Base-by-base conservation (phyloP, 2,329 filamentous ascomycete species). In the Curvularia lunata region DNA sequence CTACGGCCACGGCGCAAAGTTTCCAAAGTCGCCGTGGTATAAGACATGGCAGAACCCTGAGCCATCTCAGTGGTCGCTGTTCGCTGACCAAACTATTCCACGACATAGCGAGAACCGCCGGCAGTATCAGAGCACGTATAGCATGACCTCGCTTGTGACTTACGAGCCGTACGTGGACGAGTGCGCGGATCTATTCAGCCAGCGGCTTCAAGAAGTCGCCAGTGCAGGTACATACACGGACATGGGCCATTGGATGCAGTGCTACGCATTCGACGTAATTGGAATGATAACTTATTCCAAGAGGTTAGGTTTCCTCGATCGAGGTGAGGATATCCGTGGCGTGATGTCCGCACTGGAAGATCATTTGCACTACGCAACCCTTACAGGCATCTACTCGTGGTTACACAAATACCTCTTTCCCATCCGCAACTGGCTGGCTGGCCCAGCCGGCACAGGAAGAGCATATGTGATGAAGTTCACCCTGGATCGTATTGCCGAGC, bases 251-350 rank as follows among this genome's bases (percentile, higher is more conserved):
- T 75, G 72, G 71, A 45, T 75, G 23, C 73, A 76, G 32, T 76
- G 70, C 38, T 79, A 73, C 42, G 75, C 77, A 0, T 78, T 80
- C 40, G 78, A 80, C 38, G 76, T 79, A 1, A 67, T 80, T 7
- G 75, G 75, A 5, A 23, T 62, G 19, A 56, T 66, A 30, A 69
- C 65, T 0, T 67, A 56, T n/a, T 62, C 61, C 12, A 63, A 65
- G 30, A 37, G 59, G 4, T 52, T 68, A 38, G 66, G 66, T 2
- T 68, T 68, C 4, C 38, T 68, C 16, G 61, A 64, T 4, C 48
- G 37, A 23, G 64, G 65, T 7, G 52, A 61, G 23, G 65, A 68
- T 19, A 38, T 61, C 7, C 12, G 40, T 16, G 58, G 52, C 6
- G 48, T 56, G 10, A 58, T 61, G 4, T 40, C 18, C 5, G 58